Percentiles rank a stretch among this genome's conserved stretches.
Conservation (phyloP, 768 basidiomycete species). For the Macrocybe gigantea region DNA sequence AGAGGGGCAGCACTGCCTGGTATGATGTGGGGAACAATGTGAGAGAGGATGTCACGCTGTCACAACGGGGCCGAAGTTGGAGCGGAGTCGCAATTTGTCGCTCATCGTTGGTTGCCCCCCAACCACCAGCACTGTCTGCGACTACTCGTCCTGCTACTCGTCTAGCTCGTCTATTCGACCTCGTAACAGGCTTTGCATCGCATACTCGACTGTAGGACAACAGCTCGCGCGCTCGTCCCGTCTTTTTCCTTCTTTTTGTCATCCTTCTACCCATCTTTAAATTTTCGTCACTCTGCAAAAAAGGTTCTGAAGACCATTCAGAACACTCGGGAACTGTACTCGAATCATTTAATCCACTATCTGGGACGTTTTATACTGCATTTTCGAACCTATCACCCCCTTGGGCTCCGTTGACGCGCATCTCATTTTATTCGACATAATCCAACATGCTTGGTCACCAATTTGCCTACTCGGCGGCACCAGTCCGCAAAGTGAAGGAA, state of each 20-base stretch:
- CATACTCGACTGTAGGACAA: conserved; percentile 10
- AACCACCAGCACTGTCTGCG: conserved; percentile 35
- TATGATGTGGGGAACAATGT: too few relatives aligned
- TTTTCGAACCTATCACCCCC: conserved; percentile 8
- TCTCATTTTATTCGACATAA: conserved; percentile 9
- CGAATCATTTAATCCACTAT: conserved; percentile 21
- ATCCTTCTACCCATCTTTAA: conserved; percentile 20
- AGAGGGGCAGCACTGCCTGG: too few relatives aligned
- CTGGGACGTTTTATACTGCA: conserved; percentile 20
- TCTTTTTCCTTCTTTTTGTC: conserved; percentile 21
- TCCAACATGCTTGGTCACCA: conserved; percentile 77
- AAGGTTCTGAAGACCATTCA: conserved; percentile 19
- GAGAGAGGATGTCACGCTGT: not conserved
- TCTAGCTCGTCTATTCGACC: conserved; percentile 16
- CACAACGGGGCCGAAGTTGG: conserved; percentile 28
- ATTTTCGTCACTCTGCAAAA: conserved; percentile 21
- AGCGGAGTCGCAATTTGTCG: conserved; percentile 39
- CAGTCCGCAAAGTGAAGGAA: conserved; percentile 92
- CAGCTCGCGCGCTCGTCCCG: conserved; percentile 15
- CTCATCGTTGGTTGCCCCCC: conserved; percentile 41
- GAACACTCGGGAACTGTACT: conserved; percentile 14
- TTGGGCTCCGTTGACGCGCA: not conserved
- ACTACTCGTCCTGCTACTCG: conserved; percentile 19
- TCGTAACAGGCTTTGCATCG: conserved; percentile 16
- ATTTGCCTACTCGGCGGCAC: conserved; percentile 90